These are phyloP conservation scores for Ganoderma multipileum DNA, from an alignment of 1,284 basidiomycete genomes.

Conservation along the genomic window DNA sequence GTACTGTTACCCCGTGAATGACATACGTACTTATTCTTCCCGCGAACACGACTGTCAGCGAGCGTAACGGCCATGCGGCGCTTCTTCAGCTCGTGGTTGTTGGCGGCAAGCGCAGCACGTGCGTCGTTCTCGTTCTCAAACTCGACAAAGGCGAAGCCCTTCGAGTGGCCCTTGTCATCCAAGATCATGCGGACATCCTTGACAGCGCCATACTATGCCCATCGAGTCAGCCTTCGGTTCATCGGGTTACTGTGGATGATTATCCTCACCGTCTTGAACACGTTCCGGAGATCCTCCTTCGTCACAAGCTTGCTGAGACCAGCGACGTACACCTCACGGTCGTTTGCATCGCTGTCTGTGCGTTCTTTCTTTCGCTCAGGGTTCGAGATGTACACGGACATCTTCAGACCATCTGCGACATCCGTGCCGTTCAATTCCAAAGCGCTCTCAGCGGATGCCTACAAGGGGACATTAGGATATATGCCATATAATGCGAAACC, in stretches of 20 bases:
- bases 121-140: constrained; percentile 85
- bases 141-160: constrained; percentile 95
- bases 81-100: constrained; percentile 87
- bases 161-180: constrained; percentile 74
- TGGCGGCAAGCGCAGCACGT: constrained; percentile 73
- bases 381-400: constrained; percentile 91
- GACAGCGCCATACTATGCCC: constrained; percentile 75
- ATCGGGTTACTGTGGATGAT: background rate
- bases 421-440: constrained; percentile 82
- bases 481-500: background rate
- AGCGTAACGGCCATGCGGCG: constrained; percentile 86
- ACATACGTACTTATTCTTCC: constrained; percentile 53
- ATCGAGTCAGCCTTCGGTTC: constrained; percentile 11
- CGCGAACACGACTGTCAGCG: constrained; percentile 73
- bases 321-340: constrained; percentile 86
- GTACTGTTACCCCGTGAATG: too few species aligned
- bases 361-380: constrained; percentile 89
- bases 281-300: constrained; percentile 74
- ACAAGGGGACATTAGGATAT: constrained; percentile 4
- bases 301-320: constrained; percentile 81
- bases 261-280: constrained; percentile 74
- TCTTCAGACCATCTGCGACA: constrained; percentile 65
- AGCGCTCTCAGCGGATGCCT: constrained; percentile 80
- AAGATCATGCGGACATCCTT: constrained; percentile 82
- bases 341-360: constrained; percentile 84